Conservation (phyloP, 1,284 basidiomycete species). For the Ganoderma boninense region DNA sequence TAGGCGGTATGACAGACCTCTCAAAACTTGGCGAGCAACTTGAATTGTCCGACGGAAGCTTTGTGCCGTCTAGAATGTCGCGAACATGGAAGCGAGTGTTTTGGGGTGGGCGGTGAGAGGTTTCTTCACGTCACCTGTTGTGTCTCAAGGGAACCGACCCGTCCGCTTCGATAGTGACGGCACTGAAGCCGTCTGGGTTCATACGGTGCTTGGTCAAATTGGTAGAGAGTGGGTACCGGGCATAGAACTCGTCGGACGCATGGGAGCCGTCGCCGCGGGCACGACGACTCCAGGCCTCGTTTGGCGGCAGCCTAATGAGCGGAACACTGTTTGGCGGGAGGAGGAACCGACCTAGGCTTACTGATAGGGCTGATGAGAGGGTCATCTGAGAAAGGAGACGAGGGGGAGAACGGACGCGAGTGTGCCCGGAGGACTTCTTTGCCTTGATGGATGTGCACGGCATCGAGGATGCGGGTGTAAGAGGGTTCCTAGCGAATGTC, state of each 20-base stretch:
- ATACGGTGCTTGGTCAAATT: constrained; percentile 42
- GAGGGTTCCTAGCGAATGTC: background rate
- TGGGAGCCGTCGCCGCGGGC: constrained; percentile 41
- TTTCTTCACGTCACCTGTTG: constrained; percentile 35
- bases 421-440: constrained; percentile 33
- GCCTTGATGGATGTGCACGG: constrained; percentile 24
- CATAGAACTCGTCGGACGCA: constrained; percentile 42
- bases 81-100: constrained; percentile 9
- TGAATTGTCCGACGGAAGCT: constrained; percentile 28
- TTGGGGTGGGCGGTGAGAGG: background rate
- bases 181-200: constrained; percentile 42
- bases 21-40: background rate
- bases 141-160: constrained; percentile 42
- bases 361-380: constrained; percentile 37
- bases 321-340: constrained; percentile 11
- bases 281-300: constrained; percentile 40
- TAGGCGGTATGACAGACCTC: constrained; percentile 24
- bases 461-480: constrained; percentile 17
- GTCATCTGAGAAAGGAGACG: constrained; percentile 35
- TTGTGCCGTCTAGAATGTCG: constrained; percentile 27
- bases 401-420: constrained; percentile 31
- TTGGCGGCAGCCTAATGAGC: constrained; percentile 14
- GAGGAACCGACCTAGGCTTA: constrained; percentile 14
- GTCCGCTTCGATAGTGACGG: constrained; percentile 42
- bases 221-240: constrained; percentile 32